Percentiles rank a stretch among this genome's conserved stretches.
phyloP scores from a whole-genome alignment of 805 yeast genomes.

The Barnettozyma californica region DNA sequence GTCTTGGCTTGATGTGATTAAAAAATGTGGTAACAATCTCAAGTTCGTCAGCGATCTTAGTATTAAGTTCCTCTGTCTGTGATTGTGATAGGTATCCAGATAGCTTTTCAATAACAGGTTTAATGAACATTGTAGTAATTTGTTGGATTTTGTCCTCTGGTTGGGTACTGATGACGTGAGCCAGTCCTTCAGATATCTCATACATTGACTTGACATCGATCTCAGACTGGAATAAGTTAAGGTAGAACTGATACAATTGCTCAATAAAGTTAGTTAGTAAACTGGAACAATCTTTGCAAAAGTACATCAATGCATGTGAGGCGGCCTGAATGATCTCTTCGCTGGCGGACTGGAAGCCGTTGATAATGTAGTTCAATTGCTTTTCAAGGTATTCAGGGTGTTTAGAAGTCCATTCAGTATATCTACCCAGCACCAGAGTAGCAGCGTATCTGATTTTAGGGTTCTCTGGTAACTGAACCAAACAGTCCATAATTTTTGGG shows the following conservation, averaged over 20 bases:
- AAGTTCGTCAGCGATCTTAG: constrained; percentile 63
- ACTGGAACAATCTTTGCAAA: constrained; percentile 84
- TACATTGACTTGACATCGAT: constrained; percentile 65
- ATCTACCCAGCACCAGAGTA: constrained; percentile 89
- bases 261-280: constrained; percentile 62
- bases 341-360: constrained; percentile 50
- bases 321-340: constrained; percentile 69
- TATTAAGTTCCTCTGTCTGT: constrained; percentile 32
- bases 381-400: constrained; percentile 80
- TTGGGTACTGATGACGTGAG: constrained; percentile 68
- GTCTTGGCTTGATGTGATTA: constrained; percentile 45
- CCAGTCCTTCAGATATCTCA: constrained; percentile 86
- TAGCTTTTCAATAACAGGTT: constrained; percentile 53
- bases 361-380: constrained; percentile 78
- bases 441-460: constrained; percentile 88
- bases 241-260: constrained; percentile 72
- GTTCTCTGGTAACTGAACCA: constrained; percentile 74
- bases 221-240: constrained; percentile 37
- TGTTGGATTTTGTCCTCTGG: constrained; percentile 47
- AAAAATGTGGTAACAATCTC: constrained; percentile 63
- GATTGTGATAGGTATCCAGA: constrained; percentile 21
- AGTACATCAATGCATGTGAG: constrained; percentile 88
- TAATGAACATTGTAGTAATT: constrained; percentile 57
- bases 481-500: constrained; percentile 69
- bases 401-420: constrained; percentile 89